These are phyloP conservation scores for Lactuca saligna DNA, from an alignment of 129 eudicot genomes.

Conservation along the genomic window DNA sequence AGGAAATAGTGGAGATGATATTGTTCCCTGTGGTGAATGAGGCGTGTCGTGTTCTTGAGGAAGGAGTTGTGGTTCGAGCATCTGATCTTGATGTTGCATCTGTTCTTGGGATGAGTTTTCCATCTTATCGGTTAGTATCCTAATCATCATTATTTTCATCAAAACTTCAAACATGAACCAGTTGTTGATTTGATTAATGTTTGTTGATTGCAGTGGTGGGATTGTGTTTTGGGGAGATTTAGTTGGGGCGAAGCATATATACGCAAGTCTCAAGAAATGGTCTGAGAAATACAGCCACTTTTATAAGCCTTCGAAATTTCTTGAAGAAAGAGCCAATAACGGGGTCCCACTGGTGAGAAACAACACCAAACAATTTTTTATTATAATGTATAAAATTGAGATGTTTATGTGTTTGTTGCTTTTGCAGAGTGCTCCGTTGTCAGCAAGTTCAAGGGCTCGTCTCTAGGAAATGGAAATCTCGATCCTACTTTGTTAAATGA, in stretches of 20 bases:
- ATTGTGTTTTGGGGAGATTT: constrained; percentile 89
- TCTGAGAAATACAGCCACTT: constrained; percentile 57
- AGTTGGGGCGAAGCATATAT: constrained; percentile 77
- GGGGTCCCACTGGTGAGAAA: constrained; percentile 79
- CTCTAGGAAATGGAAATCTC: constrained; percentile 20
- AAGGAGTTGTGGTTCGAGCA: constrained; percentile 85
- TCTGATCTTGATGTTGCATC: constrained; percentile 95
- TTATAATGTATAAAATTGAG: background rate
- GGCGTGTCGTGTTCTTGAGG: constrained; percentile 93
- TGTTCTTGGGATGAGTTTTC: constrained; percentile 98
- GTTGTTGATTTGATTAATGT: no score
- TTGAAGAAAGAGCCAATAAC: constrained; percentile 85
- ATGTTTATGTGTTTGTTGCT: constrained; percentile 13
- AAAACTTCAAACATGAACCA: no score
- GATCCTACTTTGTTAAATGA: background rate
- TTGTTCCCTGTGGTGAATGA: constrained; percentile 94
- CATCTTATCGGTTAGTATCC: constrained; percentile 80
- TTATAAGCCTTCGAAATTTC: constrained; percentile 79
- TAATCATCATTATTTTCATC: no score
- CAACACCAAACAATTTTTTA: background rate
- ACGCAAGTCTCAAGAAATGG: constrained; percentile 83
- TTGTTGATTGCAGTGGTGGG: constrained; percentile 65
- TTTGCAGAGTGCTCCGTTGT: constrained; percentile 36
- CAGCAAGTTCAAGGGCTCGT: constrained; percentile 36
- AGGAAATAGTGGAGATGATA: constrained; percentile 85